A percentile compares a stretch with the other conserved stretches of the same genome.
Conservation (phyloP, 129 eudicot species). For the Lactuca sativa region DNA sequence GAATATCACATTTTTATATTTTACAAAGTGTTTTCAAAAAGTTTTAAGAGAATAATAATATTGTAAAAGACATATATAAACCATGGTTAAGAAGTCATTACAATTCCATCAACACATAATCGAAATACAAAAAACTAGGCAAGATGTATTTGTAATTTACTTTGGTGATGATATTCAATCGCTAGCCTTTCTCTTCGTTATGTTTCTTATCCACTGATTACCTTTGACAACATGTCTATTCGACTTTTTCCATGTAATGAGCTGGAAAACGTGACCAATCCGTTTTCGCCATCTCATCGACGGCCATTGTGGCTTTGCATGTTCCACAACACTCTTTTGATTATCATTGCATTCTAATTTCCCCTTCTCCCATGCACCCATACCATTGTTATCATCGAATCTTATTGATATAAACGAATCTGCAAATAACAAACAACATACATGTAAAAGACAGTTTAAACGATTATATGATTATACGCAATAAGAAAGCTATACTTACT, state of each 20-base stretch:
- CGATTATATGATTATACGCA: too few relatives aligned
- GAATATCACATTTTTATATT: neutral
- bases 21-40: neutral
- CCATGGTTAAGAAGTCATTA: neutral
- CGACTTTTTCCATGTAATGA: constrained; percentile 62
- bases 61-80: neutral
- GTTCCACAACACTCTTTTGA: constrained; percentile 66
- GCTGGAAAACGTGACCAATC: constrained; percentile 76
- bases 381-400: constrained; percentile 66
- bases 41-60: neutral
- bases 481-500: too few relatives aligned
- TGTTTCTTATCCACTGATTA: constrained; percentile 55
- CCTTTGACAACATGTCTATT: constrained; percentile 51
- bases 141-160: constrained; percentile 8
- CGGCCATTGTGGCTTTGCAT: constrained; percentile 39
- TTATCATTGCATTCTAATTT: constrained; percentile 33
- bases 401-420: constrained; percentile 87
- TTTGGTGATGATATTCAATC: constrained; percentile 27
- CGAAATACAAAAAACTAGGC: neutral
- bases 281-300: constrained; percentile 81
- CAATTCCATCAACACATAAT: neutral
- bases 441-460: too few relatives aligned
- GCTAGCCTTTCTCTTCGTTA: constrained; percentile 49
- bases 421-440: constrained; percentile 18
- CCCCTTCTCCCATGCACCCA: constrained; percentile 75